Evolutionary conservation across 1,139 yeast species (phyloP).

Genomic region (Yamadazyma triangularis): DNA sequence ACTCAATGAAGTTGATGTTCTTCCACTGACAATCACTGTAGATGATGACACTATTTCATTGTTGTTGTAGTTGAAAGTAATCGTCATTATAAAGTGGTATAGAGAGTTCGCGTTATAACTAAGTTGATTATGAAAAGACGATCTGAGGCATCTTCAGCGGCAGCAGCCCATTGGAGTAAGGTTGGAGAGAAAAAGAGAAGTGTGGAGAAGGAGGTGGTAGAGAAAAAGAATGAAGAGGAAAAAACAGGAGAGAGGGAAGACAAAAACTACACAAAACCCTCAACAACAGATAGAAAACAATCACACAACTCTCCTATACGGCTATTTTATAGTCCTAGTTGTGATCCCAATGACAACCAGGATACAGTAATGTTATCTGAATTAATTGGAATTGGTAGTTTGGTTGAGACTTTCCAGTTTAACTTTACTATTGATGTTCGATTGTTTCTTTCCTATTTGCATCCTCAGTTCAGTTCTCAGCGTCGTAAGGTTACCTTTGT

Average conservation of each 20-base stretch:
- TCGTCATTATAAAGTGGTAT: no score
- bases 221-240: background rate
- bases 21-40: conserved; percentile 34
- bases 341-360: conserved; percentile 14
- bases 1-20: conserved; percentile 13
- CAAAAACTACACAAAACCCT: no score
- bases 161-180: conserved; percentile 21
- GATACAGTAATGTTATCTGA: conserved; percentile 22
- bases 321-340: conserved; percentile 25
- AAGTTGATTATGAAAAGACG: background rate
- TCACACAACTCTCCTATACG: conserved; percentile 17
- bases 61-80: conserved; percentile 30
- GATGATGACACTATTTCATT: conserved; percentile 42
- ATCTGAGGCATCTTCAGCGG: conserved; percentile 14
- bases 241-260: no score
- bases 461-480: conserved; percentile 18
- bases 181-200: background rate
- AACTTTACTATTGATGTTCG: conserved; percentile 44
- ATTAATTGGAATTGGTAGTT: conserved; percentile 27
- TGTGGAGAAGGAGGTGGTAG: background rate
- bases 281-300: background rate
- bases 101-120: no score
- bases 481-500: conserved; percentile 25
- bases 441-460: conserved; percentile 31
- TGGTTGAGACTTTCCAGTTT: conserved; percentile 44